phyloP scores from a whole-genome alignment of 2,329 filamentous ascomycete genomes.

The Epichloe brachyelytri region DNA sequence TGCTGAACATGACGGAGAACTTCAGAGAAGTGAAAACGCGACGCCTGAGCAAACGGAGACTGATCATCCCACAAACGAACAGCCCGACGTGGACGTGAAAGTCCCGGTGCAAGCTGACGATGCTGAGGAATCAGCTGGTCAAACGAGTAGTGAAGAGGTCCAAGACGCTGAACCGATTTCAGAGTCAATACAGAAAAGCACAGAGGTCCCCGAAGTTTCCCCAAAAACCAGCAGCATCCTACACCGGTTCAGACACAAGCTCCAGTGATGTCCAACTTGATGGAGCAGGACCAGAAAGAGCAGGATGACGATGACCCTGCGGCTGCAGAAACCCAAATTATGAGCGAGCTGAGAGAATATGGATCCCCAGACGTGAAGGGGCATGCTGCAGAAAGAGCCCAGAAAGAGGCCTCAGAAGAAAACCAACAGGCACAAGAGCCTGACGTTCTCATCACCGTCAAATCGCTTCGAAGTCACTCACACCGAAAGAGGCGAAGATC shows the following conservation, averaged over 20 bases:
- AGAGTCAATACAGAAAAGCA: neutral
- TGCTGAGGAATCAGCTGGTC: neutral
- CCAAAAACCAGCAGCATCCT: neutral
- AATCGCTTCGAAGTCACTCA: slow-evolving; percentile 18
- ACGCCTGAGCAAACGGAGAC: neutral
- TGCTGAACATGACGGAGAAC: neutral
- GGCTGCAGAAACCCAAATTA: slow-evolving; percentile 13
- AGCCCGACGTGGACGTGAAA: slow-evolving; percentile 6
- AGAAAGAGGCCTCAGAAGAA: neutral
- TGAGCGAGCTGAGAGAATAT: slow-evolving; percentile 9
- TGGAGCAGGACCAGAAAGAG: neutral
- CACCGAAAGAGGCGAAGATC: slow-evolving; percentile 13
- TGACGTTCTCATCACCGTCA: slow-evolving; percentile 16
- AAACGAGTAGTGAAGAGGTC: neutral
- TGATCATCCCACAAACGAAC: neutral
- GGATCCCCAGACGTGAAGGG: slow-evolving; percentile 4
- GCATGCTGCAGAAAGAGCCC: neutral
- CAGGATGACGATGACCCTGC: neutral
- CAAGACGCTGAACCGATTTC: neutral
- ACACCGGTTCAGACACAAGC: neutral
- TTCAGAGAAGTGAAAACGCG: neutral
- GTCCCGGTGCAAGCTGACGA: slow-evolving; percentile 1
- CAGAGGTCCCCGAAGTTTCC: neutral
- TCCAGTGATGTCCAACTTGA: neutral
- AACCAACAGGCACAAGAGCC: slow-evolving; percentile 6